Conservation (phyloP, 2,329 filamentous ascomycete genomes). For the Penicillium sp. region DNA sequence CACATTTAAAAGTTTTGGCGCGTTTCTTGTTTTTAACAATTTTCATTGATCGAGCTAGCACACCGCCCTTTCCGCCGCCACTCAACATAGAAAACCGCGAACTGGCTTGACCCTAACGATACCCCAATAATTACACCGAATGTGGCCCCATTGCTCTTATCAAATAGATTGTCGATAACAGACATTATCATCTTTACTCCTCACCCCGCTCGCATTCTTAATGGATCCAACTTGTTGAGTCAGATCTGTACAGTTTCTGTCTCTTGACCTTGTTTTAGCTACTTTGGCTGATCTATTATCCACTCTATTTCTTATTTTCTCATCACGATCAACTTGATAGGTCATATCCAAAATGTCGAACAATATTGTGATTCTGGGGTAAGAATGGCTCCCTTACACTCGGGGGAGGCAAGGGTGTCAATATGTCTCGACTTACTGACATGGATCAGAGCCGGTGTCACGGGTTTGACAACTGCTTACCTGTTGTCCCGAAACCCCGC, state of each 20-base stretch:
- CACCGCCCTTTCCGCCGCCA: conserved; percentile 15
- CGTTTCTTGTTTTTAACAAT: conserved; percentile 1
- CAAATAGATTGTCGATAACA: conserved; percentile 13
- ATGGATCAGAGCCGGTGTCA: conserved; percentile 59
- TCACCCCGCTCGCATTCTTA: conserved; percentile 10
- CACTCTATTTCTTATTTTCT: not conserved
- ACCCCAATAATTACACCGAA: conserved; percentile 7
- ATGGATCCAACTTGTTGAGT: not conserved
- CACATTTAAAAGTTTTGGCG: conserved; percentile 17
- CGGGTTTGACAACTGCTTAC: conserved; percentile 65
- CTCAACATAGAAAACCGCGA: conserved; percentile 4
- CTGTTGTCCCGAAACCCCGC: conserved; percentile 57
- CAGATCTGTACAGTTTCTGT: not conserved
- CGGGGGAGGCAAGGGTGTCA: conserved; percentile 3
- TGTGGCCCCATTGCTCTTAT: conserved; percentile 16
- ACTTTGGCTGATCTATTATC: not conserved
- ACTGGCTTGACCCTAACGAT: conserved; percentile 2
- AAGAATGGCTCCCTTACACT: conserved; percentile 8
- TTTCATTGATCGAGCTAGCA: conserved; percentile 1
- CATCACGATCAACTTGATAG: not conserved
- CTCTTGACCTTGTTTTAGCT: not conserved
- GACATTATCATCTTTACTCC: conserved; percentile 3
- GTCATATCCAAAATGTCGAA: conserved; percentile 31
- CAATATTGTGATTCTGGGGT: conserved; percentile 44
- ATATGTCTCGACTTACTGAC: conserved; percentile 5